Evolutionary conservation across 2,329 filamentous ascomycete species (phyloP).

Genomic region (Phaeosphaeriaceae sp.): DNA sequence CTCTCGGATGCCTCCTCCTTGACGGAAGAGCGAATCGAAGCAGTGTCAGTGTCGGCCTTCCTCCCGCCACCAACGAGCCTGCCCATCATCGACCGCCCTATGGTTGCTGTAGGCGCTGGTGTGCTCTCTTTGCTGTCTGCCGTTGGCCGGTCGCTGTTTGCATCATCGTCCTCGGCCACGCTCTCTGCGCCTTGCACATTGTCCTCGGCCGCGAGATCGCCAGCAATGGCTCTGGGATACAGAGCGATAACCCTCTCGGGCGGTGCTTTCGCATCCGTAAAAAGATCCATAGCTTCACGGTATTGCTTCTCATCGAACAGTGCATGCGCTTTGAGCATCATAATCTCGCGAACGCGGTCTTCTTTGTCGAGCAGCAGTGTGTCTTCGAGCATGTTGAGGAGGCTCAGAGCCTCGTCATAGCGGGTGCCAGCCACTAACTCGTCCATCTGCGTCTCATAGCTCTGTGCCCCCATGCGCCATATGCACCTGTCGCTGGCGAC

Average conservation of each 20-base stretch:
- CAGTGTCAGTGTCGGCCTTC: conserved; percentile 57
- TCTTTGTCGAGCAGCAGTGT: conserved; percentile 85
- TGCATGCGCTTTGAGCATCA: conserved; percentile 87
- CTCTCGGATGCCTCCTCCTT: conserved; percentile 64
- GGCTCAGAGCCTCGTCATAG: conserved; percentile 90
- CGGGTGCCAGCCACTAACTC: conserved; percentile 75
- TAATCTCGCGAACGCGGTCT: conserved; percentile 80
- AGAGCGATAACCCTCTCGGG: conserved; percentile 86
- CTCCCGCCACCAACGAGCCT: conserved; percentile 53
- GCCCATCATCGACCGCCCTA: conserved; percentile 55
- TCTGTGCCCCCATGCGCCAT: conserved; percentile 94
- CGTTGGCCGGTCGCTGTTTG: conserved; percentile 25
- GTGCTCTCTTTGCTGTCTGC: conserved; percentile 34
- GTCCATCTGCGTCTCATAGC: conserved; percentile 89
- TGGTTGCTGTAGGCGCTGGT: conserved; percentile 34
- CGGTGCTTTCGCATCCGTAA: conserved; percentile 87
- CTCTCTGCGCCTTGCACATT: conserved; percentile 56
- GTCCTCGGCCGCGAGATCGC: conserved; percentile 72
- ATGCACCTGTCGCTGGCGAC: conserved; percentile 89
- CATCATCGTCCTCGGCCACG: conserved; percentile 41
- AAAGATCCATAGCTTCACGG: conserved; percentile 84
- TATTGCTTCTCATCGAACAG: conserved; percentile 86
- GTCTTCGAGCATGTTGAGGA: conserved; percentile 89
- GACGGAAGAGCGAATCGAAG: conserved; percentile 67
- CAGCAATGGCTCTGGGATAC: conserved; percentile 84